A percentile compares a stretch with the other conserved stretches of the same genome.
phyloP scores from a whole-genome alignment of 495 filamentous ascomycete genomes.

The Hypomontagnella monticulosa region DNA sequence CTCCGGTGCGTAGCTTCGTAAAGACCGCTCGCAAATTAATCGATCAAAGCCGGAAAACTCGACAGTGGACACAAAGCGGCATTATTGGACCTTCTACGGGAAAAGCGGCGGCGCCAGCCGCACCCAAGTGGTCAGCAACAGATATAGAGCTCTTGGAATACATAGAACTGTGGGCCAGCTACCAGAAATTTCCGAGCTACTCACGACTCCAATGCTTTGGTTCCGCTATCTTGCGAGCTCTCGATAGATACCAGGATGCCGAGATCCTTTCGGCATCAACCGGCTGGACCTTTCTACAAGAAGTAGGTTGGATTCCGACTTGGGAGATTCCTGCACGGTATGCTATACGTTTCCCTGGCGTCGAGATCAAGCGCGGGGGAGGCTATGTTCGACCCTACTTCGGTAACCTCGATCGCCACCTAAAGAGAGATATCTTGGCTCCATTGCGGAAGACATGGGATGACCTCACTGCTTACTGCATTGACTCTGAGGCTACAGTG shows the following conservation, averaged over 20 bases:
- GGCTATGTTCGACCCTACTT: slow-evolving; percentile 45
- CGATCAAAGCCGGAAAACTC: slow-evolving; percentile 68
- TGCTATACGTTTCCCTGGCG: slow-evolving; percentile 64
- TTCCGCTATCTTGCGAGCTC: slow-evolving; percentile 75
- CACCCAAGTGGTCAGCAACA: slow-evolving; percentile 51
- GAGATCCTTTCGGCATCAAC: slow-evolving; percentile 61
- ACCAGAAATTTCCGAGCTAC: slow-evolving; percentile 56
- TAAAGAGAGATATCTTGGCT: slow-evolving; percentile 59
- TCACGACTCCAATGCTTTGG: slow-evolving; percentile 68
- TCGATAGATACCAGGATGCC: slow-evolving; percentile 71
- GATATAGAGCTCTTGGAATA: slow-evolving; percentile 74
- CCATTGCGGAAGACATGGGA: slow-evolving; percentile 76
- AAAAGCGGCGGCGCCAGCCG: slow-evolving; percentile 29
- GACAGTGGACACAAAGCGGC: slow-evolving; percentile 67
- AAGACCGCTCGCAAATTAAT: slow-evolving; percentile 72
- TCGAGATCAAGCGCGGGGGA: slow-evolving; percentile 55
- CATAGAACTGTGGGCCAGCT: slow-evolving; percentile 73
- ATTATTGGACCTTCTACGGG: slow-evolving; percentile 57
- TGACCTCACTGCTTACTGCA: slow-evolving; percentile 78
- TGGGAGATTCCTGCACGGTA: slow-evolving; percentile 81
- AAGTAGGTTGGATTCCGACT: slow-evolving; percentile 81
- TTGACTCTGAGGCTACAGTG: slow-evolving; percentile 74
- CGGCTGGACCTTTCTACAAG: slow-evolving; percentile 80
- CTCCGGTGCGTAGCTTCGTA: slow-evolving; percentile 61
- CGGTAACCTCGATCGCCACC: slow-evolving; percentile 41